Evolutionary conservation across 2,329 filamentous ascomycete genomes (phyloP).

Genomic region (Hypoxylon sp.): DNA sequence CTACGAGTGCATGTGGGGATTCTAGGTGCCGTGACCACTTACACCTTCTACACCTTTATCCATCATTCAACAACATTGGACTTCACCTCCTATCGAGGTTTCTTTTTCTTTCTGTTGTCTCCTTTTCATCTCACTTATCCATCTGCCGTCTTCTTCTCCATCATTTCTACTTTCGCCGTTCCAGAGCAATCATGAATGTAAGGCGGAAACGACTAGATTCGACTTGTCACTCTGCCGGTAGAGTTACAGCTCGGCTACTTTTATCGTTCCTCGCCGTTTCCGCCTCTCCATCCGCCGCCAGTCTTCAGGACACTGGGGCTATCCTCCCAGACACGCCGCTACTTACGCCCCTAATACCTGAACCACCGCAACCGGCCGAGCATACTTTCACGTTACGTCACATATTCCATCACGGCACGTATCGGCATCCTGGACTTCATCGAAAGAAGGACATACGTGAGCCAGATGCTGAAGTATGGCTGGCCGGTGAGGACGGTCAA

Average conservation of each 20-base stretch:
- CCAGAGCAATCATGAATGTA: slow-evolving; percentile 46
- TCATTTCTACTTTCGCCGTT: slow-evolving; percentile 4
- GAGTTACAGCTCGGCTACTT: slow-evolving; percentile 74
- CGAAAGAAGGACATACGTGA: slow-evolving; percentile 78
- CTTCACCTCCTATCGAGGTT: slow-evolving; percentile 35
- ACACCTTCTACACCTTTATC: slow-evolving; percentile 26
- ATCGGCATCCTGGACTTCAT: slow-evolving; percentile 83
- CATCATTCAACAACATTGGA: slow-evolving; percentile 29
- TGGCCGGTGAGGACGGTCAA: slow-evolving; percentile 72
- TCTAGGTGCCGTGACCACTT: slow-evolving; percentile 39
- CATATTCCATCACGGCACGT: slow-evolving; percentile 91
- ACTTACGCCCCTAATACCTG: slow-evolving; percentile 59
- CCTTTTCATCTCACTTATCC: slow-evolving; percentile 12
- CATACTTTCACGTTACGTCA: slow-evolving; percentile 81
- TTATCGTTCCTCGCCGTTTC: slow-evolving; percentile 77
- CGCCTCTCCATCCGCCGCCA: slow-evolving; percentile 59
- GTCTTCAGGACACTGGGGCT: slow-evolving; percentile 57
- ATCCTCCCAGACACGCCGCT: slow-evolving; percentile 63
- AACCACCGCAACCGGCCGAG: slow-evolving; percentile 65
- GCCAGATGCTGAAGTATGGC: slow-evolving; percentile 72
- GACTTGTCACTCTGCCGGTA: slow-evolving; percentile 70
- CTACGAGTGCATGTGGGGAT: slow-evolving; percentile 38
- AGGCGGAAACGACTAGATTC: slow-evolving; percentile 49
- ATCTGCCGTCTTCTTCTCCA: slow-evolving; percentile 10
- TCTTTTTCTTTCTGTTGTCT: slow-evolving; percentile 19